phyloP scores from a whole-genome alignment of 2,329 filamentous ascomycete genomes.

The Colletotrichum higginsianum region DNA sequence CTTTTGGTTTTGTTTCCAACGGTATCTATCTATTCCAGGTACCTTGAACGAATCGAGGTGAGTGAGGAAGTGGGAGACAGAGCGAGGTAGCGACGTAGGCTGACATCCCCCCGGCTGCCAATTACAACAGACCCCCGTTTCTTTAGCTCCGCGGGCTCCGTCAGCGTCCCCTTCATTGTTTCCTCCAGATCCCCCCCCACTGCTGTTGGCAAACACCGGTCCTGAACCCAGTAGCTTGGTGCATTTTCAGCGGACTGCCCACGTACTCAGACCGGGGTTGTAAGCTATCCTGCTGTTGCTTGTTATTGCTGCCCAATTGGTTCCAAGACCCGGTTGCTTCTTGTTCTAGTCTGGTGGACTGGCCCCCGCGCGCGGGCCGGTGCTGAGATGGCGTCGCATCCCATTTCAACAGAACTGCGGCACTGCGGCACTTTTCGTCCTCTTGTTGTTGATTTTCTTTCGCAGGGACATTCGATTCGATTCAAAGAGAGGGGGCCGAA shows the following conservation, averaged over 20 bases:
- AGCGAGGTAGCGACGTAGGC: not conserved
- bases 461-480: not conserved
- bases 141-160: constrained; percentile 22
- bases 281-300: not conserved
- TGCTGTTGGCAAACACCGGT: not conserved
- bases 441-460: not conserved
- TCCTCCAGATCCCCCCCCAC: constrained; percentile 12
- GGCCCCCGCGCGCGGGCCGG: constrained; percentile 12
- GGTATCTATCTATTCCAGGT: too few species aligned
- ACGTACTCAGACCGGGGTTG: not conserved
- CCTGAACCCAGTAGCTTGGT: constrained; percentile 20
- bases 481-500: not conserved
- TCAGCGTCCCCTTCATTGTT: constrained; percentile 8
- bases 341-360: not conserved
- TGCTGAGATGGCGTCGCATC: constrained; percentile 24
- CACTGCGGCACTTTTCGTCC: constrained; percentile 1
- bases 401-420: constrained; percentile 7
- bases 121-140: constrained; percentile 18
- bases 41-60: too few species aligned
- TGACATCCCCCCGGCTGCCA: constrained; percentile 2
- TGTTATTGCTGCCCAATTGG: constrained; percentile 18
- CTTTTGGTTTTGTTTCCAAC: too few species aligned
- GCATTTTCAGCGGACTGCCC: not conserved
- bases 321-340: not conserved
- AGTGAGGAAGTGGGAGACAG: not conserved